These are phyloP conservation scores for Sporothrix curviconia DNA, from an alignment of 2,329 filamentous ascomycete genomes.

Conservation along the genomic window DNA sequence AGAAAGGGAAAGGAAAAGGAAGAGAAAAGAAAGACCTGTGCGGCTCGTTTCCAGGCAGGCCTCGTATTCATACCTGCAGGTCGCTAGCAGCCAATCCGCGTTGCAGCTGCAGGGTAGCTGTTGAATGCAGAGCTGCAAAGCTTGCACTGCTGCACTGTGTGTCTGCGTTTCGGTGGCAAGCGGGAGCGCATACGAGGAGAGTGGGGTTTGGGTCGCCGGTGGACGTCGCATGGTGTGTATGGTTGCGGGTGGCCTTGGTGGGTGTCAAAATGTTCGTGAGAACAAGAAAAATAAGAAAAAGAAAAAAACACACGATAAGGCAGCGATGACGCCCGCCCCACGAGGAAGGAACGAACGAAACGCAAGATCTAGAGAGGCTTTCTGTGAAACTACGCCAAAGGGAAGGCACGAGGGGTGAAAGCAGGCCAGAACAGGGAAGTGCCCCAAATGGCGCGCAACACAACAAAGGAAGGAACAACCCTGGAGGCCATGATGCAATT, in stretches of 20 bases:
- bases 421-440: too few relatives aligned
- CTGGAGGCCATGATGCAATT: not conserved
- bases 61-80: conserved; percentile 15
- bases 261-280: not conserved
- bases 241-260: not conserved
- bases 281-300: not conserved
- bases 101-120: conserved; percentile 3
- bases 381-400: too few relatives aligned
- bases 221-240: not conserved
- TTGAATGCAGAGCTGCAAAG: not conserved
- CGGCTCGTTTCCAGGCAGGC: not conserved
- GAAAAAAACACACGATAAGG: not conserved
- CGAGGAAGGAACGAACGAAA: too few relatives aligned
- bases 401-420: not conserved
- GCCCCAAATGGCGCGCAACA: not conserved
- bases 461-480: conserved; percentile 1
- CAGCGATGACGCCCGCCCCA: not conserved
- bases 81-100: conserved; percentile 11
- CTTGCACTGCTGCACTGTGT: not conserved
- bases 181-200: not conserved
- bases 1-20: too few relatives aligned
- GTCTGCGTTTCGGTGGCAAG: not conserved
- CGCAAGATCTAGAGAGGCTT: too few relatives aligned
- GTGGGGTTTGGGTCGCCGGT: not conserved
- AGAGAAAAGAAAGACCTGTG: too few relatives aligned